Conservation (phyloP, 208 protist species). For the Spongospora subterranea region DNA sequence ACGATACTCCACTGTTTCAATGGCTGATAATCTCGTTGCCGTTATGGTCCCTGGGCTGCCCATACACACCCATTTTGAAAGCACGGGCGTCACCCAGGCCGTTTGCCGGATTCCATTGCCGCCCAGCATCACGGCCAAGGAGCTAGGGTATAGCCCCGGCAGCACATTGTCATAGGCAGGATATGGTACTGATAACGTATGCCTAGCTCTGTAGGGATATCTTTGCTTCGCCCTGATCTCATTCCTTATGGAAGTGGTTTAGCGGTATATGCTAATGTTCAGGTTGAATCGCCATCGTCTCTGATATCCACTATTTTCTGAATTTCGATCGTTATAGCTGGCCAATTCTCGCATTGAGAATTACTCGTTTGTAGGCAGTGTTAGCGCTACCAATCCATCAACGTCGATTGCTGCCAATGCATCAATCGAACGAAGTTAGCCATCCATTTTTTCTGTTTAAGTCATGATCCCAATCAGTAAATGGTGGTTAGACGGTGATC, state of each 20-base stretch:
- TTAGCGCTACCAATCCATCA: neutral
- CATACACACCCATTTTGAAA: constrained; percentile 30
- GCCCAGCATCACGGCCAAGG: neutral
- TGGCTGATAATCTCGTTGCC: constrained; percentile 43
- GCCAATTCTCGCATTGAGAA: neutral
- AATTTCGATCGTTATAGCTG: neutral
- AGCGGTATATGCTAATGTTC: constrained; percentile 21
- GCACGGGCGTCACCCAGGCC: neutral
- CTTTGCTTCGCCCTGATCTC: neutral
- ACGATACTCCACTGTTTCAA: neutral
- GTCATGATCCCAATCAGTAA: neutral
- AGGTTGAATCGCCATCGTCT: neutral
- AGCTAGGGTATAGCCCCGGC: neutral
- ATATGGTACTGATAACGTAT: neutral
- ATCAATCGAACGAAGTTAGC: neutral
- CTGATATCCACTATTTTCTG: neutral
- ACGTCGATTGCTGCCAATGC: neutral
- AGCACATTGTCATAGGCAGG: neutral
- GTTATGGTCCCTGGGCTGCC: constrained; percentile 27
- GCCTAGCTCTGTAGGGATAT: neutral
- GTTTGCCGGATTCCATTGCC: constrained; percentile 52
- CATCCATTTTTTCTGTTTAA: neutral
- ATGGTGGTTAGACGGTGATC: neutral
- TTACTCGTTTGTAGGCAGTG: constrained; percentile 14
- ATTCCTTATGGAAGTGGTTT: neutral